Evolutionary conservation across 805 yeast genomes (phyloP), one percentile per base, ranked within the genome.

Genomic region (Isabelozyma gotoi): DNA sequence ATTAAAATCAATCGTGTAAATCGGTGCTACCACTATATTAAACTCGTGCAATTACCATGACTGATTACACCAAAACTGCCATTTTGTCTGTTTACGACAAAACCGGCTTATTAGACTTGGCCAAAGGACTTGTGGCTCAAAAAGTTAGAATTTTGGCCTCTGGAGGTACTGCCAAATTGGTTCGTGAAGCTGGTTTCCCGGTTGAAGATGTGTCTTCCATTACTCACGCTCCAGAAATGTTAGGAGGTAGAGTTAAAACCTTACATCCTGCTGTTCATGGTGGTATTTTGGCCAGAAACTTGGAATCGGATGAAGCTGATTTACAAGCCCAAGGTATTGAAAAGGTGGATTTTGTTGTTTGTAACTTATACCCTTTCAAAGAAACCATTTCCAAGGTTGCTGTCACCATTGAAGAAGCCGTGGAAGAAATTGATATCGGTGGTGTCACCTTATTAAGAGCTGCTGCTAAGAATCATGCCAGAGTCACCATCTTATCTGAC

Each of bases 261-360:
- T 77, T 94, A 58, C 99, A 94, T 67, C 99, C 99, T 33, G 99
- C 98, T 21, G 97, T 94, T 49, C 99, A 94, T 67, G 99, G 96
- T 58, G 96, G 96, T 67, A 94, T 94, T 59, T 79, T 94, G 55
- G 98, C 99, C 41, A 83, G 98, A 74, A 81, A 94, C 72, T 78
- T 89, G 65, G 96, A 87, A 56, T 76, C 86, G 51, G 99, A 94
- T 70, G 95, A 90, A 70, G 73, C 81, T 57, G 99, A 94, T 66
- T 81, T 94, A 63, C 77, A 78, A 40, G 85, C 82, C 40, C 97
- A 92, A 73, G 85, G 91, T 47, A 94, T 94, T 63, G 96, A 88
- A 57, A 94, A 91, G 71, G 97, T 94, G 52, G 99, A 94, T 75
- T 89, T 76, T 60, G 99, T 94, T 41, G 97, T 94, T 43, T 94